A percentile compares a stretch with the other conserved stretches of the same genome.
Evolutionary conservation across 768 basidiomycete genomes (phyloP).

Genomic region (Austroboletus eburneus): DNA sequence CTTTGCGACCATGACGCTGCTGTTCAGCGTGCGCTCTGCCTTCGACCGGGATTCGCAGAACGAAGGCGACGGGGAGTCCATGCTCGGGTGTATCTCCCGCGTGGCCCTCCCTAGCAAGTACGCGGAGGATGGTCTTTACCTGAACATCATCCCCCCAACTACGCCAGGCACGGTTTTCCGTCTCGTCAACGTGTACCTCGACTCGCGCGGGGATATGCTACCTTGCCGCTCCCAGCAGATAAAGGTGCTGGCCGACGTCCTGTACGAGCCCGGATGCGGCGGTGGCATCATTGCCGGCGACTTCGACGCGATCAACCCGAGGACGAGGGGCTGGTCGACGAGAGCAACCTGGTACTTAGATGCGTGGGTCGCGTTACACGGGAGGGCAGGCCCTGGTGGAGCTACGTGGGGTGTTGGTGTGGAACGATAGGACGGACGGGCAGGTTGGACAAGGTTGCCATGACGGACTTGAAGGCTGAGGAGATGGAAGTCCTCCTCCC

Average conservation of each 20-base stretch:
- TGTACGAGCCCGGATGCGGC: slow-evolving; percentile 38
- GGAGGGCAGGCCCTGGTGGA: background rate
- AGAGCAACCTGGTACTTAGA: background rate
- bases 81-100: background rate
- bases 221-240: background rate
- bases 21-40: background rate
- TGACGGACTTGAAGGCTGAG: background rate
- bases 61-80: background rate
- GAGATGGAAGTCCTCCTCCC: background rate
- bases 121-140: background rate
- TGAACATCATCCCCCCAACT: background rate
- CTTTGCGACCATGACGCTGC: background rate
- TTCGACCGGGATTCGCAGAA: background rate
- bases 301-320: slow-evolving; percentile 40
- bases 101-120: background rate
- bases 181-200: background rate
- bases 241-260: slow-evolving; percentile 26
- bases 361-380: background rate
- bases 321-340: slow-evolving; percentile 17
- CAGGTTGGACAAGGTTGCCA: background rate
- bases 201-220: background rate
- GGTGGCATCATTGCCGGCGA: slow-evolving; percentile 45
- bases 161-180: background rate
- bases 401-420: background rate
- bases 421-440: background rate